These are phyloP conservation scores for Allium fistulosum DNA, from an alignment of 106 monocot genomes.

Conservation along the genomic window DNA sequence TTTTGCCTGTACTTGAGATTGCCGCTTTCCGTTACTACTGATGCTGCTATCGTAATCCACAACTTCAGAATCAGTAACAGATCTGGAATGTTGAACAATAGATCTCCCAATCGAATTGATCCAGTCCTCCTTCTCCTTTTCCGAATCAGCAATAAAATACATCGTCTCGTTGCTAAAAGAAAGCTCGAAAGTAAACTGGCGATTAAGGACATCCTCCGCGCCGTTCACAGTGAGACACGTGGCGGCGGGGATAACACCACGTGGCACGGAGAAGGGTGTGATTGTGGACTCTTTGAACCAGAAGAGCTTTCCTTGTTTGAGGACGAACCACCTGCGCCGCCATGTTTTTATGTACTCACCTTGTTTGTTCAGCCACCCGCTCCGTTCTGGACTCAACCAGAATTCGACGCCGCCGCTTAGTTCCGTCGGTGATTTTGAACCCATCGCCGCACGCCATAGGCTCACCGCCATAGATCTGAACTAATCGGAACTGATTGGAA, in stretches of 20 bases:
- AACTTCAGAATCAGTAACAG: slow-evolving; percentile 48
- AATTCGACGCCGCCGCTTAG: slow-evolving; percentile 37
- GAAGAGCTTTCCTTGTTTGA: slow-evolving; percentile 63
- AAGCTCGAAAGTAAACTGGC: slow-evolving; percentile 50
- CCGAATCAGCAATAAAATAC: slow-evolving; percentile 70
- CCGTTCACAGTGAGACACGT: slow-evolving; percentile 57
- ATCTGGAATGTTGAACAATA: slow-evolving; percentile 61
- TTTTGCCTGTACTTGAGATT: no score
- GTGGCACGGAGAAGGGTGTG: slow-evolving; percentile 38
- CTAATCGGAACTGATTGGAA: no score
- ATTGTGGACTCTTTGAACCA: slow-evolving; percentile 50
- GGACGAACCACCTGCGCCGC: slow-evolving; percentile 61
- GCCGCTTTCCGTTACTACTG: not conserved
- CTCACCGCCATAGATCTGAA: not conserved
- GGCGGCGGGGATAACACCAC: slow-evolving; percentile 50
- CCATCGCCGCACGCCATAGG: slow-evolving; percentile 7
- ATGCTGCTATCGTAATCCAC: slow-evolving; percentile 44
- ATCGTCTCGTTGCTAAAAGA: slow-evolving; percentile 38
- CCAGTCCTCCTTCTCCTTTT: slow-evolving; percentile 74
- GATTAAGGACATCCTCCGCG: slow-evolving; percentile 57
- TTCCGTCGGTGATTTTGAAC: not conserved
- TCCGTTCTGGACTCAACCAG: slow-evolving; percentile 46
- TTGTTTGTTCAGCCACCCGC: slow-evolving; percentile 55
- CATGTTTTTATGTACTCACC: slow-evolving; percentile 71
- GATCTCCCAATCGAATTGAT: slow-evolving; percentile 63